Evolutionary conservation across 345 rosid species (phyloP), one percentile per base, ranked within the genome.

Genomic region (Pugionium cornutum): DNA sequence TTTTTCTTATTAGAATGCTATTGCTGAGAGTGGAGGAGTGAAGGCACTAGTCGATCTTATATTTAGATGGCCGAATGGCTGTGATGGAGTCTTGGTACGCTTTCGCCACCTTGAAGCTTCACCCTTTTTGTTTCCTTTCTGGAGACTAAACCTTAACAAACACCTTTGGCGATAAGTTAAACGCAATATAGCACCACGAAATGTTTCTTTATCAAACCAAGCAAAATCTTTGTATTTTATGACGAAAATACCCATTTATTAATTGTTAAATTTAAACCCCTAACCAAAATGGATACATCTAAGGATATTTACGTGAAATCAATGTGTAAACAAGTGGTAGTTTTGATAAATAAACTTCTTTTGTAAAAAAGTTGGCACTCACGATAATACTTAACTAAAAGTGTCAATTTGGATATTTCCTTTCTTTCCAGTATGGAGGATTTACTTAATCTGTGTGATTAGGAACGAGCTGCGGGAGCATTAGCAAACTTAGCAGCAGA

Each of bases 381-480:
- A 18, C 18, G 0, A 18, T 18, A 18, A 18, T 18, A 18, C 18
- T 18, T 18, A 18, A 18, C 18, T 18, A 18, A 18, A 18, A 18
- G 18, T 18, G 18, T 18, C 18, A 18, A 18, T 18, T 18, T 18
- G 18, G 18, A 18, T 18, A 18, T 18, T 18, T 18, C 18, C 18
- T 18, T 18, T 18, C 18, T 18, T 18, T 18, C 18, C 18, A 18
- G 18, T 18, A 18, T 18, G 18, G 18, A 18, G 18, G 18, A 18
- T 18, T 18, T 18, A 18, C 18, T 18, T 18, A 18, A 18, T 18
- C 18, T 36, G 25, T 47, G 62, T 64, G 49, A 77, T 61, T 67
- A 89, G 94, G 94, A 86, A 78, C 85, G 91, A 36, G 94, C 89
- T 47, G 94, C 96, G 62, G 96, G 96, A 28, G 94, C 94, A 42